These are phyloP conservation scores for Suzukiozyma palmioleophila DNA, from an alignment of 1,139 yeast species.

Conservation along the genomic window DNA sequence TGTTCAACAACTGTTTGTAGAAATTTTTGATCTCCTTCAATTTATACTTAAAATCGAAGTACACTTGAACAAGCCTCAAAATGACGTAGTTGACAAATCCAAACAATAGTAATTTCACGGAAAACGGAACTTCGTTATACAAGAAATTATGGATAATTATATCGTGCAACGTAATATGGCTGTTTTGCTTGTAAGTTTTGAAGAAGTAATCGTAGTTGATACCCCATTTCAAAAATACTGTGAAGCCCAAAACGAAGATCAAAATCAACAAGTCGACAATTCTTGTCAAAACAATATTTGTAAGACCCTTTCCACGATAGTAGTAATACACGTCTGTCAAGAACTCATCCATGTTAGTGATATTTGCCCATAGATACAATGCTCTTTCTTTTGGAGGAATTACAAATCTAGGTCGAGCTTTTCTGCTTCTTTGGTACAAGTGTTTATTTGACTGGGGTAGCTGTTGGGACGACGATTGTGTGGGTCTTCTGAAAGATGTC, in stretches of 20 bases:
- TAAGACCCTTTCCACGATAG: conserved; percentile 80
- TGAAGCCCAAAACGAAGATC: conserved; percentile 69
- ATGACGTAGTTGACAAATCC: conserved; percentile 56
- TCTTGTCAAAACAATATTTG: conserved; percentile 66
- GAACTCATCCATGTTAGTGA: conserved; percentile 83
- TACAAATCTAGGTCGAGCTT: conserved; percentile 10
- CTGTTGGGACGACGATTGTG: background rate
- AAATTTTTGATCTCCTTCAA: conserved; percentile 62
- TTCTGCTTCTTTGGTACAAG: conserved; percentile 1
- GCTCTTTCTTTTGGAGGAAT: conserved; percentile 74
- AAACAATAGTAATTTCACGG: conserved; percentile 57
- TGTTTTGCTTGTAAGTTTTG: conserved; percentile 16
- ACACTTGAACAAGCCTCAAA: conserved; percentile 58
- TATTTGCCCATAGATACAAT: conserved; percentile 93
- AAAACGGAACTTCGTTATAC: conserved; percentile 41
- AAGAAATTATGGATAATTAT: conserved; percentile 63
- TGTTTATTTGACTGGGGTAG: conserved; percentile 1
- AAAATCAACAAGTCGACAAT: conserved; percentile 66
- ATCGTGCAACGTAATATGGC: conserved; percentile 30
- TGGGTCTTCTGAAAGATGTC: background rate
- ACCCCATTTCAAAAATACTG: conserved; percentile 81
- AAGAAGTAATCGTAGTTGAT: conserved; percentile 54
- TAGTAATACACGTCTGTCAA: conserved; percentile 78
- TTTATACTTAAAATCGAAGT: conserved; percentile 45
- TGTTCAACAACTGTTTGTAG: conserved; percentile 60